Conservation (phyloP, 1,284 basidiomycete species). For the Porogramme epimiltina region DNA sequence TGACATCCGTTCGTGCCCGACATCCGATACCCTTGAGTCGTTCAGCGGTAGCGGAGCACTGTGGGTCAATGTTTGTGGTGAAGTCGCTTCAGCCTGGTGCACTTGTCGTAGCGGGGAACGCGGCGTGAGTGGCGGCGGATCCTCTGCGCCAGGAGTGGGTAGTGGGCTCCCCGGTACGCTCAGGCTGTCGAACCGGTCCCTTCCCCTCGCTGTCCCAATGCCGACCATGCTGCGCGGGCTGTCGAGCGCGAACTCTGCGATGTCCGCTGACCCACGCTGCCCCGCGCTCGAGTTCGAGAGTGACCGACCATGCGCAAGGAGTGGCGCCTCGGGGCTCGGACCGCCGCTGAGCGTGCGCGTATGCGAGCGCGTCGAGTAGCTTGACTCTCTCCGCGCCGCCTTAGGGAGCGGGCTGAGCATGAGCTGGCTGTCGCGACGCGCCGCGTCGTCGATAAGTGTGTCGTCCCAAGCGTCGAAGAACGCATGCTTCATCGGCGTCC, state of each 20-base stretch:
- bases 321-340: conserved; percentile 29
- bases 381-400: conserved; percentile 2
- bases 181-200: conserved; percentile 1
- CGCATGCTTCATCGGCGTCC: conserved; percentile 2
- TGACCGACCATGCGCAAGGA: conserved; percentile 31
- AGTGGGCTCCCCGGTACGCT: neutral
- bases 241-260: conserved; percentile 14
- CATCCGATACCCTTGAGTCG: conserved; percentile 8
- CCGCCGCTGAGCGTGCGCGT: conserved; percentile 28
- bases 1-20: conserved; percentile 13
- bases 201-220: conserved; percentile 19
- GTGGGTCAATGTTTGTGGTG: neutral
- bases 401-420: conserved; percentile 12
- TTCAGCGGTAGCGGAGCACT: neutral
- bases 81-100: neutral
- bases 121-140: conserved; percentile 1
- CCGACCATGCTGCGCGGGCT: conserved; percentile 26
- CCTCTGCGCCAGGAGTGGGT: neutral
- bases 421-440: conserved; percentile 15
- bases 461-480: conserved; percentile 21
- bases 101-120: neutral
- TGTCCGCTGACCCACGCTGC: conserved; percentile 13
- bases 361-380: conserved; percentile 17
- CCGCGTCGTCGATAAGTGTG: conserved; percentile 21
- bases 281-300: conserved; percentile 21